Evolutionary conservation across 75 land plant species (phyloP), one percentile per base, ranked within the genome.

Genomic region (Pseudotsuga menziesii): DNA sequence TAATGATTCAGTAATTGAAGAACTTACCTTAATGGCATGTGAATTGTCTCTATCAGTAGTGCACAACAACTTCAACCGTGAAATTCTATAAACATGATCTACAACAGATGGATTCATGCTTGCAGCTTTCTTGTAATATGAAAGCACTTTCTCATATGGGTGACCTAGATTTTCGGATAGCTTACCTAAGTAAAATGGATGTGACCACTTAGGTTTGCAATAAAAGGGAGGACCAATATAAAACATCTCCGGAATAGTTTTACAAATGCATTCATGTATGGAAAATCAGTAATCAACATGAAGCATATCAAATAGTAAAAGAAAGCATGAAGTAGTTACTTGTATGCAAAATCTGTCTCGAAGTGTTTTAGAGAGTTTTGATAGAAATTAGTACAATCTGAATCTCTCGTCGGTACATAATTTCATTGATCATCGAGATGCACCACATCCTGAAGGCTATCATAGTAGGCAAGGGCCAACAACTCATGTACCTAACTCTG

Each of bases 381-480:
- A 80, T 98, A 97, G 72, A 84, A 83, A 61, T 70, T 78, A 58
- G 60, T 76, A 98, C 99, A 94, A n/a, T 81, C 59, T 54, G 83
- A 86, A 84, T 97, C 92, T 73, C 81, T 93, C 26, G 63, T 71
- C 22, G 93, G 94, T 66, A 83, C 79, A 78, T 87, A 82, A 88
- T 87, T 76, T 74, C 99, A 85, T 76, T 97, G 99, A 72, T 97
- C 98, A 85, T 89, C 94, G 44, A 92, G 82, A 69, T 98, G 99
- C 0, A 90, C 98, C 48, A 94, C 97, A 91, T 97, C 92, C 82
- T 97, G 99, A 79, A 97, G 77, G 76, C 91, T 81, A 75, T 97
- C 99, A 82, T 97, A 97, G 81, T 97, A 97, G 8, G 94, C 99
- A 26, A 97, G 86, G 44, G 95, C 99, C 78, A 97, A 78, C 54